Evolutionary conservation across 2,329 filamentous ascomycete genomes (phyloP), one percentile per base, ranked within the genome.

Genomic region (Bimuria novae-zelandiae): DNA sequence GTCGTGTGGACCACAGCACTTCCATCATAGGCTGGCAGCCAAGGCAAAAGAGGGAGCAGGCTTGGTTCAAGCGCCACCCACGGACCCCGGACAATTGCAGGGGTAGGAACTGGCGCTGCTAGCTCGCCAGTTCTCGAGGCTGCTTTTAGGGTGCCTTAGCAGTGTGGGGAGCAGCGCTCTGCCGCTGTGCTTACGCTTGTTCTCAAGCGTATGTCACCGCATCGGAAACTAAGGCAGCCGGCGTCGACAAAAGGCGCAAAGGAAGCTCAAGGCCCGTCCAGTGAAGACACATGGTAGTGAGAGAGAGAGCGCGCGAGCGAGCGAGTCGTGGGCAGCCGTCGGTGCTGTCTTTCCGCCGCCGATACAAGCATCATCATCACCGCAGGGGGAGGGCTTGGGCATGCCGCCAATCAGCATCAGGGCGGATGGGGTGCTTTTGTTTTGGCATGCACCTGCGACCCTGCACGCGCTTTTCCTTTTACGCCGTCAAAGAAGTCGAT

Each of bases 1-100:
- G 67, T 68, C 62, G 63, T 63, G 65, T 60, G 67, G 55, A 60
- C 63, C 66, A 68, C 65, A 65, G 60, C 60, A 67, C 61, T 58
- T 63, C 62, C 70, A 73, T 72, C 68, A 73, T 71, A 69, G 70
- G 69, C 69, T 70, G 61, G 54, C 46, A 50, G 68, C 67, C 68
- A 72, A 71, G 69, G 59, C 56, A 42, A n/a, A n/a, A 66, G 59
- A 64, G 61, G 54, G 61, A 60, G 64, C 63, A 67, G 59, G 64
- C 51, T 69, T 64, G 67, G 27, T 63, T 64, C 54, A 54, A 59
- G 53, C 47, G 52, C 37, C 51, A 59, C n/a, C 54, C 55, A 59
- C 57, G 36, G 51, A 58, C 64, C 68, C 65, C 61, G 60, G 63
- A 57, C 60, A 56, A 61, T 52, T 56, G 54, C 64, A 66, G 61